A percentile compares a stretch with the other conserved stretches of the same genome.
These are phyloP conservation scores for Leavenworthia alabamica DNA, from an alignment of 345 rosid species.

Conservation along the genomic window DNA sequence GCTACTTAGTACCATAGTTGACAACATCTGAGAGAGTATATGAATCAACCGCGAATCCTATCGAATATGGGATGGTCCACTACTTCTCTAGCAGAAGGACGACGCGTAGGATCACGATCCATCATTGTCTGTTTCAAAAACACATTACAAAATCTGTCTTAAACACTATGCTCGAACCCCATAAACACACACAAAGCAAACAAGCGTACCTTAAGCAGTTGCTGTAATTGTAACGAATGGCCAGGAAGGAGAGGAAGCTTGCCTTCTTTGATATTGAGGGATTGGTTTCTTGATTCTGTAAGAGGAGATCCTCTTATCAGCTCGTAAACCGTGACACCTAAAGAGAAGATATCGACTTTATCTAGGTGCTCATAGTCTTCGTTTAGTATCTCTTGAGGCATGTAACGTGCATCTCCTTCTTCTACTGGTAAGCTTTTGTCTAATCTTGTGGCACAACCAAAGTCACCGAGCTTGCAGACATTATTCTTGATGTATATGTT, in stretches of 20 bases:
- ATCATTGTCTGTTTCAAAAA: conserved; percentile 59
- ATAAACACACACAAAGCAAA: not conserved
- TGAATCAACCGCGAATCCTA: conserved; percentile 31
- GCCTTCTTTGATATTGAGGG: conserved; percentile 70
- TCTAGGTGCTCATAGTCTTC: conserved; percentile 78
- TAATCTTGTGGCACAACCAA: conserved; percentile 89
- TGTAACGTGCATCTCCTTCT: conserved; percentile 98
- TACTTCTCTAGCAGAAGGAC: conserved; percentile 66
- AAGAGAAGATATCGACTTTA: conserved; percentile 89
- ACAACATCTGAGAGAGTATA: not conserved
- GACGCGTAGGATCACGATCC: conserved; percentile 62
- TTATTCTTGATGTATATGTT: conserved; percentile 83
- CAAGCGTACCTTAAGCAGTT: conserved; percentile 70
- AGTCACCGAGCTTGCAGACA: conserved; percentile 84
- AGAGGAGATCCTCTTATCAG: conserved; percentile 73
- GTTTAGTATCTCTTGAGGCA: conserved; percentile 96
- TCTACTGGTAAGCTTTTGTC: conserved; percentile 78
- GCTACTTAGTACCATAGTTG: conserved; percentile 16
- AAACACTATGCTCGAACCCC: not conserved
- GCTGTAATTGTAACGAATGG: conserved; percentile 74
- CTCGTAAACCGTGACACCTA: conserved; percentile 77
- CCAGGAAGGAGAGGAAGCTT: conserved; percentile 87
- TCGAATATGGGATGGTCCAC: conserved; percentile 61
- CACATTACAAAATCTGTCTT: conserved; percentile 15
- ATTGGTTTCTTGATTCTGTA: conserved; percentile 63